Evolutionary conservation across 345 rosid genomes (phyloP), one percentile per base, ranked within the genome.

Genomic region (Hibiscus tridactylites): DNA sequence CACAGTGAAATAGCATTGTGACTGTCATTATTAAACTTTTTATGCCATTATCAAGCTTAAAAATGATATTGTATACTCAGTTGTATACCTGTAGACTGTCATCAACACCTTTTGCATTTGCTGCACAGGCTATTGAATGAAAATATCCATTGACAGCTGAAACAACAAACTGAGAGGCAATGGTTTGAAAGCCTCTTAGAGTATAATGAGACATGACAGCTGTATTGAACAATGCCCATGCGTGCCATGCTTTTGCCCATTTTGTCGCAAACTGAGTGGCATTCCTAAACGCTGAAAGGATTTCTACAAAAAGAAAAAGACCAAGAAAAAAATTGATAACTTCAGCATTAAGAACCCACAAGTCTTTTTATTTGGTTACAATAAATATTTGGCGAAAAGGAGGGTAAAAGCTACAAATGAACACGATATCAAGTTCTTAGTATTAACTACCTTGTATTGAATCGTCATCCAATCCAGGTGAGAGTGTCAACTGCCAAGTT

Each of bases 201-300:
- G 94, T 89, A 74, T 92, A 95, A 79, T 92, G 93, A 56, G 99
- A 90, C 98, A 95, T 95, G 70, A 89, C 99, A 63, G 94, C 96
- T 13, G 99, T 95, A 79, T 92, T 95, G 81, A 95, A 95, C 82
- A 92, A 83, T 35, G 99, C 99, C 99, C 98, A 95, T 35, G 80
- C 82, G 68, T 95, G 99, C 99, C 99, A 95, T 83, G 98, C 96
- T 79, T 90, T 95, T 60, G 88, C 91, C 99, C 99, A 90, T 76
- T 90, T 83, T 63, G 87, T 70, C 15, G 97, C 97, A 76, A 77
- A 92, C 26, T 79, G 84, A 37, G 99, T 92, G 74, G 98, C 93
- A 66, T 81, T 88, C 83, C 84, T 71, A 79, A 90, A 90, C 7
- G 99, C 85, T 33, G 76, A 74, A 75, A 84, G 93, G 72, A 90